These are phyloP conservation scores for Erysimum pusillum DNA, from an alignment of 441 rosid species.

Conservation along the genomic window DNA sequence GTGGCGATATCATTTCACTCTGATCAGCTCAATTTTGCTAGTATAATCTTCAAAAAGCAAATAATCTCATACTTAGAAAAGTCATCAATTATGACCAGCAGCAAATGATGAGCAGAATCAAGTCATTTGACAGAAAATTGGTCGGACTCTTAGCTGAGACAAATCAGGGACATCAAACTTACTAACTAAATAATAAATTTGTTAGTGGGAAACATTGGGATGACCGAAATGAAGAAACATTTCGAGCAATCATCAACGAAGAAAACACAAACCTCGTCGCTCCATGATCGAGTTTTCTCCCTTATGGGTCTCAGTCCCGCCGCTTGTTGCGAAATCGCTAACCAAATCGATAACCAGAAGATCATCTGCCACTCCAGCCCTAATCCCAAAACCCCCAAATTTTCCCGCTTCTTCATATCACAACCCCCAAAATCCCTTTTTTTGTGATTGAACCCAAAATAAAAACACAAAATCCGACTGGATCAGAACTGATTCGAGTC, in stretches of 20 bases:
- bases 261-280: conserved; percentile 77
- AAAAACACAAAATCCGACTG: not conserved
- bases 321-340: conserved; percentile 61
- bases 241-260: conserved; percentile 2
- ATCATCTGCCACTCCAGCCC: conserved; percentile 56
- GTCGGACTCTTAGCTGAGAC: conserved; percentile 9
- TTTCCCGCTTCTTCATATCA: conserved; percentile 58
- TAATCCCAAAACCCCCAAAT: conserved; percentile 51
- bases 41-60: not conserved
- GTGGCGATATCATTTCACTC: not conserved
- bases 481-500: conserved; percentile 44
- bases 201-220: conserved; percentile 11
- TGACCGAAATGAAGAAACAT: conserved; percentile 37
- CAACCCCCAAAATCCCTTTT: conserved; percentile 40
- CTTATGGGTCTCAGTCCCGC: conserved; percentile 79
- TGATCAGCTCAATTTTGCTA: conserved; percentile 13
- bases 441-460: conserved; percentile 7
- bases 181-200: conserved; percentile 1
- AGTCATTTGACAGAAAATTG: conserved; percentile 21
- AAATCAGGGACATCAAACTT: not conserved
- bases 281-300: conserved; percentile 86
- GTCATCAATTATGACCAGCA: conserved; percentile 1
- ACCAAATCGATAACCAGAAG: conserved; percentile 65
- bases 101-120: conserved; percentile 12
- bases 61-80: not conserved